Evolutionary conservation across 2,329 filamentous ascomycete species (phyloP).

Genomic region (Ascochyta koolunga): DNA sequence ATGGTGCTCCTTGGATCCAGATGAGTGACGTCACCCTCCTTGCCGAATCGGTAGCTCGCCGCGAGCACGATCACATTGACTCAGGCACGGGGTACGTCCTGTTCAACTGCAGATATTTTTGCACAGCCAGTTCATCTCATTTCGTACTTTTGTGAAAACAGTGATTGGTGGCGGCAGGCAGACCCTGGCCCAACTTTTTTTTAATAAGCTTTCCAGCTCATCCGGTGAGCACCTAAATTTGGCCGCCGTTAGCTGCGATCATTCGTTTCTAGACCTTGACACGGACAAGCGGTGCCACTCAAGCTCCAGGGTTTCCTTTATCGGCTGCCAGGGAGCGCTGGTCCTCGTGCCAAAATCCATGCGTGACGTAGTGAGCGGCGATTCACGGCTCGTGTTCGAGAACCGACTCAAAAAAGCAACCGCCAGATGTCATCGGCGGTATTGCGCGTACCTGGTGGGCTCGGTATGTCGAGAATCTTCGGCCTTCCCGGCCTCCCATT

Average conservation of each 20-base stretch:
- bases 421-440: conserved; percentile 15
- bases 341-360: conserved; percentile 5
- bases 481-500: conserved; percentile 2
- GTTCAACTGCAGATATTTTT: conserved; percentile 1
- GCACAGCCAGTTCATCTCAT: not conserved
- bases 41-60: not conserved
- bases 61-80: not conserved
- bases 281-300: conserved; percentile 4
- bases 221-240: conserved; percentile 17
- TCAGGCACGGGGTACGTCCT: no score
- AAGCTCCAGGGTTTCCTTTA: conserved; percentile 2
- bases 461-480: conserved; percentile 2
- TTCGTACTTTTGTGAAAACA: not conserved
- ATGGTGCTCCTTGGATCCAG: conserved; percentile 1
- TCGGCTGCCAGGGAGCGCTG: conserved; percentile 5
- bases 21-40: conserved; percentile 2
- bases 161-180: conserved; percentile 9
- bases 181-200: conserved; percentile 12
- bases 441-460: conserved; percentile 15
- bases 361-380: conserved; percentile 21
- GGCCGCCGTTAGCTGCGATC: conserved; percentile 11
- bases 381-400: conserved; percentile 17
- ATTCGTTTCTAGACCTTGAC: not conserved
- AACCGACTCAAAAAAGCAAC: conserved; percentile 19
- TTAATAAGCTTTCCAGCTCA: conserved; percentile 9